Percentiles rank a stretch among this genome's conserved stretches.
These are phyloP conservation scores for Beauveria medogensis DNA, from an alignment of 2,329 filamentous ascomycete genomes.

Conservation along the genomic window DNA sequence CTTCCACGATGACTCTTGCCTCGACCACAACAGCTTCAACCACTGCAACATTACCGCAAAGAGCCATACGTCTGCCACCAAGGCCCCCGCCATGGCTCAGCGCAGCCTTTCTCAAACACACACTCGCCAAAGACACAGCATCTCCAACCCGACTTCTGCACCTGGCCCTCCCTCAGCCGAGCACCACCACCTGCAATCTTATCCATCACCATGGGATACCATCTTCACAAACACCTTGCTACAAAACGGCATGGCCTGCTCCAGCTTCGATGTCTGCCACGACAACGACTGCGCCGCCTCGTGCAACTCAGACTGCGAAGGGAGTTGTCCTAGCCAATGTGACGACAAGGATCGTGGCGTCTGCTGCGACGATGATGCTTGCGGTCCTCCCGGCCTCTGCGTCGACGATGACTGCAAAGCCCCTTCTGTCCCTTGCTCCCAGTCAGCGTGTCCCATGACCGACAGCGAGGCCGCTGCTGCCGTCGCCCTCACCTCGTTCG, in stretches of 20 bases:
- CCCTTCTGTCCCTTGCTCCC: conserved; percentile 27
- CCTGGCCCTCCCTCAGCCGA: neutral
- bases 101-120: conserved; percentile 11
- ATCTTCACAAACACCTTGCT: conserved; percentile 4
- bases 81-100: conserved; percentile 10
- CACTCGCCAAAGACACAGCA: conserved; percentile 11
- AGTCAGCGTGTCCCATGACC: conserved; percentile 15
- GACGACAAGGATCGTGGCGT: conserved; percentile 23
- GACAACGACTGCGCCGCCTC: conserved; percentile 22
- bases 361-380: conserved; percentile 29
- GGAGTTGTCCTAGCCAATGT: conserved; percentile 27
- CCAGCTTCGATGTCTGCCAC: conserved; percentile 5
- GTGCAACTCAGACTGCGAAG: conserved; percentile 28
- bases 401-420: conserved; percentile 31
- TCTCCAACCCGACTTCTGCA: conserved; percentile 6
- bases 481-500: conserved; percentile 24
- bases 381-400: conserved; percentile 28
- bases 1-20: conserved; percentile 26
- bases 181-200: conserved; percentile 1
- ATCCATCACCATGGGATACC: conserved; percentile 10
- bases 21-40: conserved; percentile 17
- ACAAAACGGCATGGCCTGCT: conserved; percentile 5
- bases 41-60: conserved; percentile 14
- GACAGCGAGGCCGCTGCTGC: conserved; percentile 21
- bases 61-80: conserved; percentile 9